These are phyloP conservation scores for Aurantiochytrium sp. DNA, from an alignment of 108 stramenopile species.

Conservation along the genomic window DNA sequence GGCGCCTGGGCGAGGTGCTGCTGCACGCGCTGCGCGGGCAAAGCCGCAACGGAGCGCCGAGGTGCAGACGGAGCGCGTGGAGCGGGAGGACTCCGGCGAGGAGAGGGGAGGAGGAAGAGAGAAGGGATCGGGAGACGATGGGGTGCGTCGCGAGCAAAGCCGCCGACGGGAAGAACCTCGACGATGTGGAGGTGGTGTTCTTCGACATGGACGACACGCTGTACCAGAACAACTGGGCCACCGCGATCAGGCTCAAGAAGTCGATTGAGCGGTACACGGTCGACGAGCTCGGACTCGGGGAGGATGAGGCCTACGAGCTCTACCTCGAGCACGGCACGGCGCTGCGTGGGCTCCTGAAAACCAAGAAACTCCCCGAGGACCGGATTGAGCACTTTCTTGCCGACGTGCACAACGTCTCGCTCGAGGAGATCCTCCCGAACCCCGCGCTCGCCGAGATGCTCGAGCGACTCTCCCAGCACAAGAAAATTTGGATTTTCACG, in stretches of 20 bases:
- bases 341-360: not conserved
- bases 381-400: not conserved
- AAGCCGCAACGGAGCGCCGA: too few species aligned
- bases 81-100: too few species aligned
- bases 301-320: not conserved
- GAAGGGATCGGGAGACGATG: not conserved
- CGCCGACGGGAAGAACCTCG: not conserved
- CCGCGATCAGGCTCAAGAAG: not conserved
- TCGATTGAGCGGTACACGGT: not conserved
- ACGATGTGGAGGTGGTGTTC: not conserved
- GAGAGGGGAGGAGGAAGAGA: too few species aligned
- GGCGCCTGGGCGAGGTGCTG: too few species aligned
- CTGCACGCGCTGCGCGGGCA: too few species aligned
- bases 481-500: not conserved
- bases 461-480: not conserved
- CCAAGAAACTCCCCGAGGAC: not conserved
- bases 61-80: too few species aligned
- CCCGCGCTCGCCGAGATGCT: not conserved
- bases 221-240: constrained; percentile 17
- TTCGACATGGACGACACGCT: constrained; percentile 12
- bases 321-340: constrained; percentile 2
- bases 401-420: constrained; percentile 8
- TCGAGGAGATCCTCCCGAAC: not conserved
- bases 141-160: not conserved
- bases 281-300: not conserved